Conservation (phyloP, 306 rosid genomes). For the Datisca glomerata region DNA sequence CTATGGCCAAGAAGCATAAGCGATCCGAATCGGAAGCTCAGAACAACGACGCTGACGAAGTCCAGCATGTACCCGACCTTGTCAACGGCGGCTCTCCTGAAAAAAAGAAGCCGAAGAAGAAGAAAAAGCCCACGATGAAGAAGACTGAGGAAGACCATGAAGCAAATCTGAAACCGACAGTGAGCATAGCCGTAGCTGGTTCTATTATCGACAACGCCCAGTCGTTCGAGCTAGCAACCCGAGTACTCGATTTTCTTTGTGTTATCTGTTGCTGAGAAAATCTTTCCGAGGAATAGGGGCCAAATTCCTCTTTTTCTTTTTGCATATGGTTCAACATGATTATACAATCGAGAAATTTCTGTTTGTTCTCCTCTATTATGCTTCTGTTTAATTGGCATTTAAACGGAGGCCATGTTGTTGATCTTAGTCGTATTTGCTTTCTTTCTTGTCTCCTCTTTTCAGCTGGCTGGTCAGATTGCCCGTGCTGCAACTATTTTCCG, state of each 20-base stretch:
- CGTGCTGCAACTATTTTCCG: constrained; percentile 96
- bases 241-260: constrained; percentile 28
- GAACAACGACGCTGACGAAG: constrained; percentile 7
- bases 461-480: constrained; percentile 95
- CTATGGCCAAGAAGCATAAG: constrained; percentile 61
- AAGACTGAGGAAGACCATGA: constrained; percentile 10
- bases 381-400: neutral
- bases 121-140: constrained; percentile 16
- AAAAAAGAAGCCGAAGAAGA: constrained; percentile 27
- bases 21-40: constrained; percentile 18
- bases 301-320: too few species aligned
- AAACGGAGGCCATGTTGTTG: neutral
- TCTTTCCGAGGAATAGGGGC: too few species aligned
- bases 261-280: neutral
- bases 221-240: constrained; percentile 78
- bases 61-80: constrained; percentile 5
- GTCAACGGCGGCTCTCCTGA: constrained; percentile 19
- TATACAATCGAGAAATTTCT: neutral
- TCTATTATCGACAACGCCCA: constrained; percentile 85
- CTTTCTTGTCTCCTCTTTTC: constrained; percentile 8
- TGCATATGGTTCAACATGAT: too few species aligned
- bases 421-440: neutral
- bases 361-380: neutral
- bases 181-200: constrained; percentile 75
- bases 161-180: constrained; percentile 34